Base-by-base conservation (phyloP, 164 flowering plant genomes). In the Nymphaea thermarum region DNA sequence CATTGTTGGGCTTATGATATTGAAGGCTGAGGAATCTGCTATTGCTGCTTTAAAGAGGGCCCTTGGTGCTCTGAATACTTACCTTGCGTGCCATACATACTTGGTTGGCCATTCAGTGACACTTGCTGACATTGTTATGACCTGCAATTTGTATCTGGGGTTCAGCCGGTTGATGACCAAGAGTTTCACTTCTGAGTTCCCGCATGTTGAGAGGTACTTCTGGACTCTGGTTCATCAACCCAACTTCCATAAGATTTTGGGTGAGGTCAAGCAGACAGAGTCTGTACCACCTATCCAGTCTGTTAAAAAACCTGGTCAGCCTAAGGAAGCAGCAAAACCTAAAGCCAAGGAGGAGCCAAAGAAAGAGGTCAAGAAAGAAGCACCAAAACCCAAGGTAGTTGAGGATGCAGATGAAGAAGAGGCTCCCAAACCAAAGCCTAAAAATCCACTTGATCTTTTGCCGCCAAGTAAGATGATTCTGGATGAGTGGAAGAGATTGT, bases 151-250 rank as follows among this genome's bases (percentile, higher is more conserved):
- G 74, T 62, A 16, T 47, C 0, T 70, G 47, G 99, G 98, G 44
- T 87, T 87, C 57, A 66, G 18, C 36, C 42, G 5, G 2, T 5
- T 88, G 66, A 53, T 90, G 85, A 85, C 86, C 3, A 87, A 90
- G 83, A 87, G 75, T 71, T 90, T 94, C 65, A 88, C 96, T 17
- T 84, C 87, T 0, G 98, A 86, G 64, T 90, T 87, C 67, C 96
- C 96, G 12, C 96, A 94, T 69, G 91, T 94, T 42, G 98, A 94
- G 80, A 86, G 98, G 66, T 94, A 94, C 80, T 91, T 91, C 64
- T 94, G 99, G 99, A 94, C 99, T 51, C 63, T 94, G 87, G 93
- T 85, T 57, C 86, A 91, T 77, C 98, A 94, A 63, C 99, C 99
- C 62, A 82, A 83, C 43, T 77, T 91, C 73, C 70, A 69, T 62